Conservation (phyloP, 345 rosid species). For the Eucalyptus tenuipes region DNA sequence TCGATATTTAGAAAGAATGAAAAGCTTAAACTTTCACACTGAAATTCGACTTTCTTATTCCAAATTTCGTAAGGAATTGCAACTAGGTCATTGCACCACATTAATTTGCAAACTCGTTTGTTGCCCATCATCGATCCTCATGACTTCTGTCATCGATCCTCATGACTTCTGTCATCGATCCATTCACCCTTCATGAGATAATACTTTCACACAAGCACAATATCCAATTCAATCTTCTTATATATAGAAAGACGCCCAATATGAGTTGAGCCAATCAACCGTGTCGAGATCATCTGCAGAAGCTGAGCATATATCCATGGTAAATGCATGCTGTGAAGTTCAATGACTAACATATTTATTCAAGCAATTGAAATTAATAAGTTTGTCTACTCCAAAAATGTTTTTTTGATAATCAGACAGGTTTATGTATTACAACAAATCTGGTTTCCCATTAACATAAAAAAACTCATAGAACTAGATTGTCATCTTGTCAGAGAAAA, state of each 20-base stretch:
- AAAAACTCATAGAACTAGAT: background rate
- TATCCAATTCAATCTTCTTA: background rate
- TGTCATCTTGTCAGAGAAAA: background rate
- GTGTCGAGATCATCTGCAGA: background rate
- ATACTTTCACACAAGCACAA: background rate
- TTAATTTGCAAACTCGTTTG: background rate
- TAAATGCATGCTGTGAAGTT: background rate
- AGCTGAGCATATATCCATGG: fast-evolving
- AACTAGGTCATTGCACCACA: background rate
- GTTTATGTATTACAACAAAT: background rate
- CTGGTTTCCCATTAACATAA: fast-evolving
- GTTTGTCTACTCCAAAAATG: too few relatives aligned
- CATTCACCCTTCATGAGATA: too few relatives aligned
- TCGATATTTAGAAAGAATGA: too few relatives aligned
- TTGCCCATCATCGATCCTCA: background rate
- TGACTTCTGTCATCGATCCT: background rate
- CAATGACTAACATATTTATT: background rate
- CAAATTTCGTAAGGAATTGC: background rate
- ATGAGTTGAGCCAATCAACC: background rate
- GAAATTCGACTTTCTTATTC: too few relatives aligned
- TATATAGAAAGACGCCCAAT: background rate
- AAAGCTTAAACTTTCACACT: background rate
- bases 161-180: too few relatives aligned
- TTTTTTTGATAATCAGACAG: fast-evolving
- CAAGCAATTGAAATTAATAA: background rate